Conservation (phyloP, 768 basidiomycete species). For the Mycena albidolilacea region DNA sequence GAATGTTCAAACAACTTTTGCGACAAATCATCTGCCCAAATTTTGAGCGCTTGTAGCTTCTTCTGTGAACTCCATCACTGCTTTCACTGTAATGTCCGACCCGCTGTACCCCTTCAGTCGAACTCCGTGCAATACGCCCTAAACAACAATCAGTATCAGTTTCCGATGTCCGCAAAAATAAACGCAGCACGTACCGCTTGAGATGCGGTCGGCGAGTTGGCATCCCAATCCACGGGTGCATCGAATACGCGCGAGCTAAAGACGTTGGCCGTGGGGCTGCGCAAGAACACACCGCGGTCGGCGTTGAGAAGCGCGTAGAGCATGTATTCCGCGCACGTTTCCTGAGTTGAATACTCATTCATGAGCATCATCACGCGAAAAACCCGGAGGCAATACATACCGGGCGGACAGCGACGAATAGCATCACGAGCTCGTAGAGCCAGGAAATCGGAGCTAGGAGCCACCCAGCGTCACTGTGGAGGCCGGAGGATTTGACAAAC, state of each 20-base stretch:
- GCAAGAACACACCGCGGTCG: conserved; percentile 11
- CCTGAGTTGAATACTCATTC: neutral
- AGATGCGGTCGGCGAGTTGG: conserved; percentile 2
- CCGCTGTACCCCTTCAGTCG: conserved; percentile 13
- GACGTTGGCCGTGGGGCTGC: conserved; percentile 7
- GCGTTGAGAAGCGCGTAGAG: conserved; percentile 30
- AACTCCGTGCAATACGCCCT: conserved; percentile 7
- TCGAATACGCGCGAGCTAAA: conserved; percentile 20
- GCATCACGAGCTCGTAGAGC: conserved; percentile 15
- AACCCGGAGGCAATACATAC: neutral
- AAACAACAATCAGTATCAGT: neutral
- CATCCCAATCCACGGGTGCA: neutral
- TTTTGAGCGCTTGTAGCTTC: neutral
- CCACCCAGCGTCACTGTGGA: conserved; percentile 26
- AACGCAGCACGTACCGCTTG: neutral
- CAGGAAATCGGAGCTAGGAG: conserved; percentile 14
- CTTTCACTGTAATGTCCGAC: conserved; percentile 11
- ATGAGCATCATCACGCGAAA: neutral
- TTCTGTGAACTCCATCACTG: conserved; percentile 13
- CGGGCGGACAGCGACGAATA: conserved; percentile 14
- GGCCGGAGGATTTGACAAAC: conserved; percentile 39
- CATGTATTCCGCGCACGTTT: conserved; percentile 34
- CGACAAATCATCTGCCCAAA: neutral
- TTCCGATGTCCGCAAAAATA: neutral
- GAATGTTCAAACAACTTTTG: too few species aligned